Evolutionary conservation across 148 eudicot species (phyloP).

Genomic region (Rhododendron kiyosumense): DNA sequence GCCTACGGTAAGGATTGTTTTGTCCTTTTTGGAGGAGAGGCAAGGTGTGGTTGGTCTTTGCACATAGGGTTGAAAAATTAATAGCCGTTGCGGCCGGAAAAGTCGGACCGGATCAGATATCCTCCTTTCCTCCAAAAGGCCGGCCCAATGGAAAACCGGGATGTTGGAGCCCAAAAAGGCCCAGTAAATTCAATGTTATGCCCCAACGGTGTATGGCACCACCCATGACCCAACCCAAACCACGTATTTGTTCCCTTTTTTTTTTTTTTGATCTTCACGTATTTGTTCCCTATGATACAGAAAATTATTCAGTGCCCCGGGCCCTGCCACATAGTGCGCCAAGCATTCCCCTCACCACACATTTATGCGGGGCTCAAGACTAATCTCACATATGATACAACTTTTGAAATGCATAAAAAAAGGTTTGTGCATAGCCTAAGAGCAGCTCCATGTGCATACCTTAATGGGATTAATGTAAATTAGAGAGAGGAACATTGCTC

Average conservation of each 20-base stretch:
- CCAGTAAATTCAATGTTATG: not conserved
- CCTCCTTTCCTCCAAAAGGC: no score
- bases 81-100: not conserved
- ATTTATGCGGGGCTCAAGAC: not conserved
- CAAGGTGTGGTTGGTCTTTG: no score
- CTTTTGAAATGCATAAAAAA: not conserved
- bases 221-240: not conserved
- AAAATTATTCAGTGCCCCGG: not conserved
- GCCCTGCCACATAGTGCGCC: not conserved
- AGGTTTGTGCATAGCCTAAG: not conserved
- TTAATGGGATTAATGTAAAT: no score
- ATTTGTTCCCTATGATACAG: no score
- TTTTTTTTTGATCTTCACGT: no score
- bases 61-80: not conserved
- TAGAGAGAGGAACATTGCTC: not conserved
- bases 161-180: not conserved
- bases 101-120: no score
- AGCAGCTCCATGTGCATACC: not conserved
- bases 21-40: not conserved
- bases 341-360: not conserved
- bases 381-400: no score
- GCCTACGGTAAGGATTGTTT: not conserved
- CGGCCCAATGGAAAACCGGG: not conserved
- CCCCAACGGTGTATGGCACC: not conserved
- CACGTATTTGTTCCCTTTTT: no score